phyloP scores from a whole-genome alignment of 2,329 filamentous ascomycete species.

The Fusarium tanahbumbuense region DNA sequence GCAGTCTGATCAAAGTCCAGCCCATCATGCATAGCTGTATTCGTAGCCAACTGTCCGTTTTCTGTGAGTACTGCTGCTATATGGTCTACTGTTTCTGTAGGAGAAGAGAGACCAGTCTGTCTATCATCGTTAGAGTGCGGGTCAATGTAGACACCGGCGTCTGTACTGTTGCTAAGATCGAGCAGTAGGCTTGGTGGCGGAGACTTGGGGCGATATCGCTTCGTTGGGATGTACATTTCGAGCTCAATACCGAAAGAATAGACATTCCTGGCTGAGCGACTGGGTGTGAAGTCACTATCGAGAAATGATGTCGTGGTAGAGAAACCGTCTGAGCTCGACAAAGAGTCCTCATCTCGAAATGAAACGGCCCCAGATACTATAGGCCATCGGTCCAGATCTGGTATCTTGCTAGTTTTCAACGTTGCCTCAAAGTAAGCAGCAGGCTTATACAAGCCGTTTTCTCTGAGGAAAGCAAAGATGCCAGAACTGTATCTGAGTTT shows the following conservation, averaged over 20 bases:
- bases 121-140: slow-evolving; percentile 24
- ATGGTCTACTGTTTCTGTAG: background rate
- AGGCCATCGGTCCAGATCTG: slow-evolving; percentile 21
- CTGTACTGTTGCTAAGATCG: background rate
- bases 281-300: background rate
- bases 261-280: background rate
- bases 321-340: background rate
- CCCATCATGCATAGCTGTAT: background rate
- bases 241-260: slow-evolving; percentile 42
- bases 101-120: background rate
- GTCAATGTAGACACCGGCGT: background rate
- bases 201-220: background rate
- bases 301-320: background rate
- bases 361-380: background rate
- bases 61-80: background rate
- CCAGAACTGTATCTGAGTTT: background rate
- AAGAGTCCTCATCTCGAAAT: background rate
- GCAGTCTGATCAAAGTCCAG: background rate
- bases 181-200: background rate
- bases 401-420: background rate
- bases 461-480: slow-evolving; percentile 4
- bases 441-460: background rate
- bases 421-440: slow-evolving; percentile 1
- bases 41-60: background rate
- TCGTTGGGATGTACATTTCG: slow-evolving; percentile 26